Conservation (phyloP, 2,329 filamentous ascomycete genomes). For the Cladophialophora carrionii region DNA sequence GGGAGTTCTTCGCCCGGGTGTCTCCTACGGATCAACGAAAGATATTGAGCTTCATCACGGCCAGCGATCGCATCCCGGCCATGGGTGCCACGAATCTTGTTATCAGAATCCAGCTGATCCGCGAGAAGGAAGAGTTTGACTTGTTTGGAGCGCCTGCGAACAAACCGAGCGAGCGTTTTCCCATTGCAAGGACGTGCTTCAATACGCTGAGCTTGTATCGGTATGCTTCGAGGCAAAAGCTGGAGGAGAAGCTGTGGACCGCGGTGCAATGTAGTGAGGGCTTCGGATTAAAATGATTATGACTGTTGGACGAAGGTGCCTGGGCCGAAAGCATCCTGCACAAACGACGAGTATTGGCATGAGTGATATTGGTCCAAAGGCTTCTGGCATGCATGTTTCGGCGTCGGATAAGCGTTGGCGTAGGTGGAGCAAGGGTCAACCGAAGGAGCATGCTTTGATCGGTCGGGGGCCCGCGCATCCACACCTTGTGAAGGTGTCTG, state of each 20-base stretch:
- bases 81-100: slow-evolving; percentile 79
- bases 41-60: slow-evolving; percentile 83
- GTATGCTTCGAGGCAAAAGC: slow-evolving; percentile 66
- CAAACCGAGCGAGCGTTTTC: slow-evolving; percentile 70
- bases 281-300: slow-evolving; percentile 75
- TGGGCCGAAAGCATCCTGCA: not conserved
- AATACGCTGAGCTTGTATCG: slow-evolving; percentile 78
- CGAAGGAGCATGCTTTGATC: not conserved
- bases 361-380: not conserved
- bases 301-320: not conserved
- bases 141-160: slow-evolving; percentile 18
- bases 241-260: slow-evolving; percentile 76
- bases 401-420: not conserved
- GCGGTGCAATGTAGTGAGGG: slow-evolving; percentile 90
- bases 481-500: not conserved
- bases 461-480: too few relatives aligned
- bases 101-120: slow-evolving; percentile 52
- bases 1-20: slow-evolving; percentile 74
- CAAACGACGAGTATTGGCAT: not conserved
- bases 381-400: not conserved
- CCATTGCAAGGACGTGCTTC: slow-evolving; percentile 88
- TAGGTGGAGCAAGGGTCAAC: not conserved
- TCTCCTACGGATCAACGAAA: slow-evolving; percentile 71
- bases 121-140: slow-evolving; percentile 29
- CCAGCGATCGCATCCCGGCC: slow-evolving; percentile 86